phyloP scores from a whole-genome alignment of 306 rosid species.

The Prinsepia uniflora region DNA sequence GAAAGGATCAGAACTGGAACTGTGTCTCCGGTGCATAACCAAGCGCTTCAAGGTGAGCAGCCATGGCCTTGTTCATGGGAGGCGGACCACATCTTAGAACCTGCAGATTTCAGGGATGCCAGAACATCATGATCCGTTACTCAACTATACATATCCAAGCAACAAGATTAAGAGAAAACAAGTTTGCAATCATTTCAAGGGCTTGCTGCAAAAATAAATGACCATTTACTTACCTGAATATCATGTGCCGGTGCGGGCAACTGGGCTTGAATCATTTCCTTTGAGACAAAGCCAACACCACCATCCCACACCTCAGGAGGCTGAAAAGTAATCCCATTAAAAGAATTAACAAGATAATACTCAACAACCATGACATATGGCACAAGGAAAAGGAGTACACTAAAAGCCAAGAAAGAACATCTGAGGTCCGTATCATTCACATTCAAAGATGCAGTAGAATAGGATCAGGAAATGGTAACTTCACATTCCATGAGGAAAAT shows the following conservation, averaged over 20 bases:
- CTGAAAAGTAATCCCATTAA: slow-evolving; percentile 35
- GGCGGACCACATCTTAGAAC: slow-evolving; percentile 94
- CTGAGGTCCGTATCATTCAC: not conserved
- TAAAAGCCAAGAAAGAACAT: not conserved
- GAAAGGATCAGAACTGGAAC: slow-evolving; percentile 78
- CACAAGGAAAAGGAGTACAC: not conserved
- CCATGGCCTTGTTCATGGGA: slow-evolving; percentile 99
- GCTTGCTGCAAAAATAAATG: not conserved
- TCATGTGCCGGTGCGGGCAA: slow-evolving; percentile 75
- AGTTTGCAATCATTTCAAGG: not conserved
- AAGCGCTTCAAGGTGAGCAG: slow-evolving; percentile 66
- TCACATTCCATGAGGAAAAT: not conserved
- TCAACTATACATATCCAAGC: not conserved
- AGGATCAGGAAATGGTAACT: not conserved
- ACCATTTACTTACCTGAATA: slow-evolving; percentile 47
- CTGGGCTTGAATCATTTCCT: slow-evolving; percentile 86
- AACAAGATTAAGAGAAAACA: not conserved
- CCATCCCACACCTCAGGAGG: slow-evolving; percentile 93
- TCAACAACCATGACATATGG: slow-evolving; percentile 5
- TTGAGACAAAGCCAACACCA: slow-evolving; percentile 83
- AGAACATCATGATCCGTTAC: not conserved
- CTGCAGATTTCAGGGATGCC: slow-evolving; percentile 39
- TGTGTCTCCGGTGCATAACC: slow-evolving; percentile 68
- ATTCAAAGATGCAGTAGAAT: not conserved
- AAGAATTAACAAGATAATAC: not conserved